phyloP scores from a whole-genome alignment of 2,329 filamentous ascomycete genomes.

The Pseudohalonectria lignicola region DNA sequence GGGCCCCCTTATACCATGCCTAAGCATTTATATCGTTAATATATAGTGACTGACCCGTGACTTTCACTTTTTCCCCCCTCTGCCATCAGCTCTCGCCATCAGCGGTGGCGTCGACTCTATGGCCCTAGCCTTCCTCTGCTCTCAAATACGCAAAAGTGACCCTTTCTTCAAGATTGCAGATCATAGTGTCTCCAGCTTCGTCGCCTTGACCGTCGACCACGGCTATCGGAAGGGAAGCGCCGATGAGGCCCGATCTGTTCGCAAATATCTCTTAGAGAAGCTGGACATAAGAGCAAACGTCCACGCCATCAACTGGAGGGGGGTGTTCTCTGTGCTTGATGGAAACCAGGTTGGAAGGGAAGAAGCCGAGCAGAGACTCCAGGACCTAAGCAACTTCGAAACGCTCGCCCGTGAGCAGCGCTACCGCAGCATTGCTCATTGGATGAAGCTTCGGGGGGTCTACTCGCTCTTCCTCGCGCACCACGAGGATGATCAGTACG shows the following conservation, averaged over 20 bases:
- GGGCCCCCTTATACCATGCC: too few relatives aligned
- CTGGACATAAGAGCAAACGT: constrained; percentile 21
- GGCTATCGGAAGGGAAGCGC: constrained; percentile 38
- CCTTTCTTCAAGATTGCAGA: constrained; percentile 29
- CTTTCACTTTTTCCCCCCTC: too few relatives aligned
- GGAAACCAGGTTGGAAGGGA: background rate
- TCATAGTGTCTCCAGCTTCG: constrained; percentile 27
- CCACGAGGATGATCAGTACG: constrained; percentile 82
- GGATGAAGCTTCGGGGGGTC: constrained; percentile 41
- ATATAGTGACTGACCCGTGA: too few relatives aligned
- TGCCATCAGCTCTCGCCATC: constrained; percentile 69
- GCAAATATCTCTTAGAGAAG: constrained; percentile 14
- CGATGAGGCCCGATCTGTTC: constrained; percentile 39
- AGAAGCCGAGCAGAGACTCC: background rate
- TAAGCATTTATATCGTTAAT: too few relatives aligned
- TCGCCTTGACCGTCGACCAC: constrained; percentile 47
- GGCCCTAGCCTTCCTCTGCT: constrained; percentile 73
- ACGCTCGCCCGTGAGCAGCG: constrained; percentile 62
- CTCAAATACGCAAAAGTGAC: constrained; percentile 25
- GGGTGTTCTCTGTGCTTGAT: constrained; percentile 3
- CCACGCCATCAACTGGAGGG: constrained; percentile 37
- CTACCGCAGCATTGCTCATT: constrained; percentile 57
- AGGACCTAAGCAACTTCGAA: constrained; percentile 55
- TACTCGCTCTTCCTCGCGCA: constrained; percentile 66
- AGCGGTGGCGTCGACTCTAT: constrained; percentile 98